Percentiles rank a stretch among this genome's conserved stretches.
Evolutionary conservation across 2,329 filamentous ascomycete species (phyloP).

Genomic region (Talaromyces sp.): DNA sequence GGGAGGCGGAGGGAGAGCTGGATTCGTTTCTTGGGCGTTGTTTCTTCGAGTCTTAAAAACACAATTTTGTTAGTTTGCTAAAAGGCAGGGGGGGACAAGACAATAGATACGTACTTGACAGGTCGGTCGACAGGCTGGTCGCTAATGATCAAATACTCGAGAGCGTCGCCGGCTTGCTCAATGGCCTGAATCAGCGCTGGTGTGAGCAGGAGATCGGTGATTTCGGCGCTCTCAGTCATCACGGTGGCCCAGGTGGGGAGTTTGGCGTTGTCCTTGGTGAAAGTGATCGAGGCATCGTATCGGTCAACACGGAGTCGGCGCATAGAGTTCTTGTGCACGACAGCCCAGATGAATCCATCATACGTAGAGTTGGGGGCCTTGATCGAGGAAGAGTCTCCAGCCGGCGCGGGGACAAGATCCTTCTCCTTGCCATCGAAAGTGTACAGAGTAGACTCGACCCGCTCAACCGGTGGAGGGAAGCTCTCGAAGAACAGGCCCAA

Average conservation of each 20-base stretch:
- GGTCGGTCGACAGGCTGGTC: slow-evolving; percentile 90
- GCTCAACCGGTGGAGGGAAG: slow-evolving; percentile 64
- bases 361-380: slow-evolving; percentile 57
- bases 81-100: neutral
- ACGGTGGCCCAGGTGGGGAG: slow-evolving; percentile 84
- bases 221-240: slow-evolving; percentile 95
- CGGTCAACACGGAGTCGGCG: slow-evolving; percentile 82
- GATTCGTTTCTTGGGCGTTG: slow-evolving; percentile 77
- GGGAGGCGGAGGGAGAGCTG: slow-evolving; percentile 69
- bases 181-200: slow-evolving; percentile 80
- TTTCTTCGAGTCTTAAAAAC: slow-evolving; percentile 64
- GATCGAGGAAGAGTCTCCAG: slow-evolving; percentile 55
- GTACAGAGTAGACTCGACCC: slow-evolving; percentile 71
- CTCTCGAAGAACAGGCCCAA: slow-evolving; percentile 77
- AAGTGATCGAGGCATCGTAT: slow-evolving; percentile 89
- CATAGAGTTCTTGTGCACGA: slow-evolving; percentile 96
- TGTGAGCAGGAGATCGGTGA: slow-evolving; percentile 81
- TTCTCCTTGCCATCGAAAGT: slow-evolving; percentile 90
- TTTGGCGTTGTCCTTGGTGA: slow-evolving; percentile 87
- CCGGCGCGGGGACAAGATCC: slow-evolving; percentile 63
- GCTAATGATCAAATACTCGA: slow-evolving; percentile 82
- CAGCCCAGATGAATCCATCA: slow-evolving; percentile 88
- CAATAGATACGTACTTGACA: slow-evolving; percentile 54
- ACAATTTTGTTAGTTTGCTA: neutral
- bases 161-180: slow-evolving; percentile 68